phyloP scores from a whole-genome alignment of 164 flowering plant species.

The Buxus sempervirens region DNA sequence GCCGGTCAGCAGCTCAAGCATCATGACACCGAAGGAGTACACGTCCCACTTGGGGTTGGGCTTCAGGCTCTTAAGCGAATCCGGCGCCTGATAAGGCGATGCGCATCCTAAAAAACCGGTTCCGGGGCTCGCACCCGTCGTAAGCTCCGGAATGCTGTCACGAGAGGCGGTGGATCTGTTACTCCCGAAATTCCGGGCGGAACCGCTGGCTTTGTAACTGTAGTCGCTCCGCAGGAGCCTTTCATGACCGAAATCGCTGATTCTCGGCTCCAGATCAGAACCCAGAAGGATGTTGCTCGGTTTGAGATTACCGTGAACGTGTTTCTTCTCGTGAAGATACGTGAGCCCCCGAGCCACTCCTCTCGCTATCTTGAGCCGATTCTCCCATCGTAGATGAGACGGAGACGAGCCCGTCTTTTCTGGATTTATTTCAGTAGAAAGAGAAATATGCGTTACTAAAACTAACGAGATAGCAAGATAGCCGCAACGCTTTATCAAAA shows the following conservation, averaged over 20 bases:
- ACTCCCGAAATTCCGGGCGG: conserved; percentile 82
- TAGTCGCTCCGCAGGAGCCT: conserved; percentile 58
- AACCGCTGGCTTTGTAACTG: conserved; percentile 52
- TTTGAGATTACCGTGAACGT: conserved; percentile 91
- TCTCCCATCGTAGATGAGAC: conserved; percentile 81
- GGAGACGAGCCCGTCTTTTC: conserved; percentile 86
- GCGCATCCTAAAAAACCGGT: conserved; percentile 42
- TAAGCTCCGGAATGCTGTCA: conserved; percentile 58
- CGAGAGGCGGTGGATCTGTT: conserved; percentile 77
- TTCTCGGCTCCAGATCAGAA: conserved; percentile 75
- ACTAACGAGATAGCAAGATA: no score
- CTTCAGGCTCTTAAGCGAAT: conserved; percentile 75
- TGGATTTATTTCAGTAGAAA: conserved; percentile 14
- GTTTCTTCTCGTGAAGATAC: conserved; percentile 91
- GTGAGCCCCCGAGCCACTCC: conserved; percentile 84
- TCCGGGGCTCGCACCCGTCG: conserved; percentile 42
- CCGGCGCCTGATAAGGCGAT: conserved; percentile 87
- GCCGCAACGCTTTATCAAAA: no score
- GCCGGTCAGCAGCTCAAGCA: conserved; percentile 82
- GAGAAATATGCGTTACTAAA: no score
- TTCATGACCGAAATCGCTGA: conserved; percentile 91
- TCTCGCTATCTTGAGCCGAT: conserved; percentile 76
- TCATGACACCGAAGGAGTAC: conserved; percentile 73
- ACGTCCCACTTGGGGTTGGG: conserved; percentile 91
- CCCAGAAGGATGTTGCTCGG: conserved; percentile 84